Percentiles rank a stretch among this genome's conserved stretches.
phyloP scores from a whole-genome alignment of 2,329 filamentous ascomycete genomes.

The Alternaria sp. region DNA sequence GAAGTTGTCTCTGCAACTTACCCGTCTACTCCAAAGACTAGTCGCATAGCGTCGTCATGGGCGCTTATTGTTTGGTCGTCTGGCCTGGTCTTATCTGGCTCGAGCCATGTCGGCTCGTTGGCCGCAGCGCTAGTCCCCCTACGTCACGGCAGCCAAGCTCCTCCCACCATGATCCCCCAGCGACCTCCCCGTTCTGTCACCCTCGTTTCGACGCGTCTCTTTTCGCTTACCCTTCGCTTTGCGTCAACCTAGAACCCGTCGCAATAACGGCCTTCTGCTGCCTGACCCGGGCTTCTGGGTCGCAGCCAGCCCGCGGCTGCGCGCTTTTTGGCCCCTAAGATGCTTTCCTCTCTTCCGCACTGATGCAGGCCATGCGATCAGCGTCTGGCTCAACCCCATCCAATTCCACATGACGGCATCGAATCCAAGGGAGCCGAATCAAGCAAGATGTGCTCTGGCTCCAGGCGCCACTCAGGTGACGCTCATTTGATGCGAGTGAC shows the following conservation, averaged over 20 bases:
- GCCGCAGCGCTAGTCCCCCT: constrained; percentile 21
- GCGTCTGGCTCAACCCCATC: not conserved
- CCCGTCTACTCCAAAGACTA: constrained; percentile 18
- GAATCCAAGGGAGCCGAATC: not conserved
- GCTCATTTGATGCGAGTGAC: constrained; percentile 23
- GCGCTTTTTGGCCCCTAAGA: constrained; percentile 14
- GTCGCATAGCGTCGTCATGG: constrained; percentile 24
- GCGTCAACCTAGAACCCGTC: constrained; percentile 5
- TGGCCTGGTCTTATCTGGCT: constrained; percentile 27
- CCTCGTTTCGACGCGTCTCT: constrained; percentile 21
- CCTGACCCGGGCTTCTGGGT: constrained; percentile 23
- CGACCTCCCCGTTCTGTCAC: constrained; percentile 18
- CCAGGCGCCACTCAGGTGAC: constrained; percentile 25
- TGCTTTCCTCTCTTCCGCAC: constrained; percentile 5
- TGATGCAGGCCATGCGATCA: constrained; percentile 11
- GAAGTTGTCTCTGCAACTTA: constrained; percentile 11
- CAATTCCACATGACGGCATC: not conserved
- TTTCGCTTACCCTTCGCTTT: constrained; percentile 11
- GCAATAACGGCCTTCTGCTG: constrained; percentile 22
- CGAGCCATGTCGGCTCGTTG: constrained; percentile 26
- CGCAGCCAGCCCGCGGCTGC: constrained; percentile 13
- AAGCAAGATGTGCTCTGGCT: not conserved
- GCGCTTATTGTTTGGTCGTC: constrained; percentile 33
- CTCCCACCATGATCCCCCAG: constrained; percentile 10
- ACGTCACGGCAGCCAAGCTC: constrained; percentile 17